These are phyloP conservation scores for Candida sp. DNA, from an alignment of 1,139 yeast species.

Conservation along the genomic window DNA sequence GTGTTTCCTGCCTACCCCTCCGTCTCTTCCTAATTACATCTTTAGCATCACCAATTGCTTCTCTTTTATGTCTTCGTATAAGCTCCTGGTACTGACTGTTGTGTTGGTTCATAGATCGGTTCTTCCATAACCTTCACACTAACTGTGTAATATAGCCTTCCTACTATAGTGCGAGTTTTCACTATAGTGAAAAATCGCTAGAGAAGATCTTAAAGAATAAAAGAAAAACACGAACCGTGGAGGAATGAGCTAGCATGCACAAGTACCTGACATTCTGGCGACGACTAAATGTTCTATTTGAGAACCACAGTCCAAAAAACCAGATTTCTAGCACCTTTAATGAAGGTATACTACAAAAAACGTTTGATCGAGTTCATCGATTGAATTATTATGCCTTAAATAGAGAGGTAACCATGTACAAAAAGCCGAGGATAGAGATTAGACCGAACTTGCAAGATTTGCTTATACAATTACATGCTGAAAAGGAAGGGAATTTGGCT, in stretches of 20 bases:
- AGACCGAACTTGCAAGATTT: slow-evolving; percentile 23
- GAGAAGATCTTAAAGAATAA: no score
- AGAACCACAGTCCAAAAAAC: not conserved
- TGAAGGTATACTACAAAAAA: slow-evolving; percentile 4
- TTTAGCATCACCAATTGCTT: not conserved
- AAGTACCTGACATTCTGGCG: not conserved
- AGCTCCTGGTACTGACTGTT: slow-evolving; percentile 1
- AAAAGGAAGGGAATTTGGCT: slow-evolving; percentile 7
- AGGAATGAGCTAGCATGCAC: not conserved
- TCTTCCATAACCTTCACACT: not conserved
- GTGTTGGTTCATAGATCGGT: not conserved
- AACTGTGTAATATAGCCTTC: not conserved
- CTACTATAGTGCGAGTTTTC: not conserved
- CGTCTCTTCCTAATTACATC: not conserved
- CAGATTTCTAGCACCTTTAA: slow-evolving; percentile 1
- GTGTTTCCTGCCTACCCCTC: not conserved
- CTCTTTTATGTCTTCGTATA: not conserved
- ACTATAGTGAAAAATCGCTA: not conserved
- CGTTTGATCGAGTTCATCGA: slow-evolving; percentile 25
- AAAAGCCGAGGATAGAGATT: slow-evolving; percentile 12
- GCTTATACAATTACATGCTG: slow-evolving; percentile 21
- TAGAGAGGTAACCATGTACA: slow-evolving; percentile 16
- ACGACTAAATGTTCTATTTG: slow-evolving; percentile 1
- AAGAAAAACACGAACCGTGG: not conserved
- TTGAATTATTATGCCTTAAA: slow-evolving; percentile 15